These are phyloP conservation scores for Sordariomycetes sp. DNA, from an alignment of 2,329 filamentous ascomycete genomes.

Conservation along the genomic window DNA sequence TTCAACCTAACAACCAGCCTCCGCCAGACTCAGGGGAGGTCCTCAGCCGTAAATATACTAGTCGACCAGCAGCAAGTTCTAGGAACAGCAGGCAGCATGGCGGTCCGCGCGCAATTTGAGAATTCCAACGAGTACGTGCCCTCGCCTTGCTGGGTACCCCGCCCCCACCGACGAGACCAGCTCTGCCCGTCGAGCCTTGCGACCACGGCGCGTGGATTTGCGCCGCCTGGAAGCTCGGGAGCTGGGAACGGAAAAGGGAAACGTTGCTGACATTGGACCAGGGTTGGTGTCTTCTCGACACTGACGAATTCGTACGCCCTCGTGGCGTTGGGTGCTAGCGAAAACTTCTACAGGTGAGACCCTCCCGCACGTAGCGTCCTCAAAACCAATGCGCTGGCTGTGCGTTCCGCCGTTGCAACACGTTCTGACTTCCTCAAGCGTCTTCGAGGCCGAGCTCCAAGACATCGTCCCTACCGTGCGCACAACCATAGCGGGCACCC, in stretches of 20 bases:
- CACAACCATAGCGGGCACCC: conserved; percentile 90
- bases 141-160: conserved; percentile 9
- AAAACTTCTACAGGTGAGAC: conserved; percentile 92
- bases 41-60: too few species aligned
- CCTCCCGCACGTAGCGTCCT: too few species aligned
- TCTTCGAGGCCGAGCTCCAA: conserved; percentile 96
- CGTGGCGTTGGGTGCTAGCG: conserved; percentile 86
- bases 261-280: conserved; percentile 24
- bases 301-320: conserved; percentile 97
- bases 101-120: conserved; percentile 69
- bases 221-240: not conserved
- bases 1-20: too few species aligned
- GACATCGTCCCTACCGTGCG: conserved; percentile 96
- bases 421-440: conserved; percentile 43
- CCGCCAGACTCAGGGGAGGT: too few species aligned
- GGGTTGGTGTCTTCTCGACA: conserved; percentile 92
- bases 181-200: too few species aligned
- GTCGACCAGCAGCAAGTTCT: not conserved
- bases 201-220: not conserved
- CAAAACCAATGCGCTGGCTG: too few species aligned
- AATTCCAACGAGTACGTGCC: conserved; percentile 77
- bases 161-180: conserved; percentile 13
- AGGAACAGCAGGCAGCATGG: conserved; percentile 34
- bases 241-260: not conserved
- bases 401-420: too few species aligned